Conservation (phyloP, 371 early-diverging fungal species). For the Actinomortierella ambigua region DNA sequence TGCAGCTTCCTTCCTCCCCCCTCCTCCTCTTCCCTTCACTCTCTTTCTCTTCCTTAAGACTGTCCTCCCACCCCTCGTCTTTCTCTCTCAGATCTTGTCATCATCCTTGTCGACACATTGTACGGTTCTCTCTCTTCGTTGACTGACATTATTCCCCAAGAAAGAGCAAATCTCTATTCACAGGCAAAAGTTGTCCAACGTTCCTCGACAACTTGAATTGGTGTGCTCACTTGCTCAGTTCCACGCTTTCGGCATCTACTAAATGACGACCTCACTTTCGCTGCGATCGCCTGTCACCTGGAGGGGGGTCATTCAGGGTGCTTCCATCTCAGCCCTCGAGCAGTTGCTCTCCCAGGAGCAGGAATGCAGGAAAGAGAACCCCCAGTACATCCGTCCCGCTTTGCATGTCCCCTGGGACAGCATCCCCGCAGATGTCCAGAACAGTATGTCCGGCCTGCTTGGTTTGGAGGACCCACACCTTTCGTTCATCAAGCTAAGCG, state of each 20-base stretch:
- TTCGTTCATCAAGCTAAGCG: not conserved
- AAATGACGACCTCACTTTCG: too few relatives aligned
- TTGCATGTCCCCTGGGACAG: constrained; percentile 6
- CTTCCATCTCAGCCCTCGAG: constrained; percentile 5
- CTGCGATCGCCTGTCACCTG: constrained; percentile 1
- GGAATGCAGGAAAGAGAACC: not conserved
- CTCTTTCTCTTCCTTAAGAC: too few relatives aligned
- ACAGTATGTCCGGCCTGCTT: not conserved
- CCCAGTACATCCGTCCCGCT: not conserved
- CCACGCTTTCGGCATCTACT: too few relatives aligned
- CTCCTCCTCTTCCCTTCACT: too few relatives aligned
- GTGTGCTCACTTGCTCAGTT: too few relatives aligned
- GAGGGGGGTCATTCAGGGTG: constrained; percentile 12
- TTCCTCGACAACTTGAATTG: not conserved
- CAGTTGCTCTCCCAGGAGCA: constrained; percentile 4
- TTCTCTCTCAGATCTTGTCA: too few relatives aligned
- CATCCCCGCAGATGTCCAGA: not conserved
- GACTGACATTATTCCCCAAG: too few relatives aligned
- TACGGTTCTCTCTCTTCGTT: not conserved
- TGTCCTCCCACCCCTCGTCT: too few relatives aligned
- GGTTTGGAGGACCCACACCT: constrained; percentile 2
- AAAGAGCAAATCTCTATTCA: too few relatives aligned
- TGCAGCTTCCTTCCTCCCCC: too few relatives aligned
- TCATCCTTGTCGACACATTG: not conserved
- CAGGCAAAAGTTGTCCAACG: not conserved